Percentiles rank a stretch among this genome's conserved stretches.
phyloP scores from a whole-genome alignment of 164 flowering plant genomes.

The Annona cherimola region DNA sequence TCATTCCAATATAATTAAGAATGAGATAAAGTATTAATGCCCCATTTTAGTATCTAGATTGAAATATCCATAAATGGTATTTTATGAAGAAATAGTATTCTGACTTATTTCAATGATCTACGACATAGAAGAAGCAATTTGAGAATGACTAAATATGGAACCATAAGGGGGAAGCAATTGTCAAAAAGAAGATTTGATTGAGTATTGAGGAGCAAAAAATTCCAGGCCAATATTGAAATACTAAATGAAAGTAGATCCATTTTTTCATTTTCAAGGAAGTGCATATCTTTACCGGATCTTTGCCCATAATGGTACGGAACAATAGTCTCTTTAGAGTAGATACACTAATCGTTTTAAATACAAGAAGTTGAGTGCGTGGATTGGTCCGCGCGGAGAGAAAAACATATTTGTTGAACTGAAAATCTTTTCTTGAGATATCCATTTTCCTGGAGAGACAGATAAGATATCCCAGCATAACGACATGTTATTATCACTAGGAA shows the following conservation, averaged over 20 bases:
- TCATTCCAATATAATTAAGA: too few relatives aligned
- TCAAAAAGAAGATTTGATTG: too few relatives aligned
- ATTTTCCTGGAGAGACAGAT: too few relatives aligned
- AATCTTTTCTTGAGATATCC: too few relatives aligned
- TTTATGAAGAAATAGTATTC: neutral
- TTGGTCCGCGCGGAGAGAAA: too few relatives aligned
- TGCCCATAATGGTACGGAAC: slow-evolving; percentile 3
- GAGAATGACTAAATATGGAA: too few relatives aligned
- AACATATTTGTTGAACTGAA: too few relatives aligned
- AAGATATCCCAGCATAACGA: too few relatives aligned
- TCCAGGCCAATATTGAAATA: neutral
- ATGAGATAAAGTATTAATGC: neutral
- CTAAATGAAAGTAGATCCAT: slow-evolving; percentile 7
- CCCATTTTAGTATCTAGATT: neutral
- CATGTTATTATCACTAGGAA: too few relatives aligned
- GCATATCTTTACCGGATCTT: slow-evolving; percentile 4
- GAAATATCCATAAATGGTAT: slow-evolving; percentile 1
- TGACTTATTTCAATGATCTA: neutral
- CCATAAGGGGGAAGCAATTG: too few relatives aligned
- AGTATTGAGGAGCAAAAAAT: neutral
- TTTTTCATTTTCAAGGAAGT: slow-evolving; percentile 1
- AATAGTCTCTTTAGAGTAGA: slow-evolving; percentile 8
- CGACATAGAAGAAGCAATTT: neutral
- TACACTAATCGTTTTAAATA: slow-evolving; percentile 1
- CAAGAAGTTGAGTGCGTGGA: neutral